phyloP scores from a whole-genome alignment of 768 basidiomycete genomes.

The Cystofilobasidium capitatum region DNA sequence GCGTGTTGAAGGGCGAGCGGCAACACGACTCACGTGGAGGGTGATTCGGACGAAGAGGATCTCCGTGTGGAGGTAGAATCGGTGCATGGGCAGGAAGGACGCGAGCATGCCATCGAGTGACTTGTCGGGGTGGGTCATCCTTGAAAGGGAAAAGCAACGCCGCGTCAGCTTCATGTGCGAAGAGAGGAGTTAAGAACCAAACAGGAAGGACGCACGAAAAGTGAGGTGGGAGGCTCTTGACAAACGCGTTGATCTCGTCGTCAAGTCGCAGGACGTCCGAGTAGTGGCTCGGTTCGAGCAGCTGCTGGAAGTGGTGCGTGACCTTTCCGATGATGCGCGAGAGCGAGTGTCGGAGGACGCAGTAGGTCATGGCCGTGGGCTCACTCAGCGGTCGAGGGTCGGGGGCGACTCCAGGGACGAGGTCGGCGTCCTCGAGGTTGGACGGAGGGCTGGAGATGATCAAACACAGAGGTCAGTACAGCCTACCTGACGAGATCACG shows the following conservation, averaged over 20 bases:
- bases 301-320: conserved; percentile 76
- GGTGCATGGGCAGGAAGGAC: conserved; percentile 41
- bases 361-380: conserved; percentile 78
- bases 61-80: conserved; percentile 82
- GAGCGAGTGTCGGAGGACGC: conserved; percentile 72
- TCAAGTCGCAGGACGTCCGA: conserved; percentile 71
- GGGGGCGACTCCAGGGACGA: conserved; percentile 30
- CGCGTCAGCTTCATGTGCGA: neutral
- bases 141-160: neutral
- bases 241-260: conserved; percentile 69
- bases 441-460: conserved; percentile 44
- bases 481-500: conserved; percentile 50
- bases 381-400: conserved; percentile 42
- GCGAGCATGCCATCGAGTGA: conserved; percentile 49
- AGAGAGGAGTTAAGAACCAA: neutral
- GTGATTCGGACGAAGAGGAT: conserved; percentile 64
- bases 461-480: conserved; percentile 43
- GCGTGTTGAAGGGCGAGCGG: neutral
- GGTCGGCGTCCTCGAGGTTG: conserved; percentile 43
- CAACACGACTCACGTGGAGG: conserved; percentile 34
- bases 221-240: conserved; percentile 65
- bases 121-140: conserved; percentile 59
- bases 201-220: conserved; percentile 44
- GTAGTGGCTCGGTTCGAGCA: conserved; percentile 66
- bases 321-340: conserved; percentile 67